Percentiles rank a stretch among this genome's conserved stretches.
These are phyloP conservation scores for Malus fusca DNA, from an alignment of 306 rosid genomes.

Conservation along the genomic window DNA sequence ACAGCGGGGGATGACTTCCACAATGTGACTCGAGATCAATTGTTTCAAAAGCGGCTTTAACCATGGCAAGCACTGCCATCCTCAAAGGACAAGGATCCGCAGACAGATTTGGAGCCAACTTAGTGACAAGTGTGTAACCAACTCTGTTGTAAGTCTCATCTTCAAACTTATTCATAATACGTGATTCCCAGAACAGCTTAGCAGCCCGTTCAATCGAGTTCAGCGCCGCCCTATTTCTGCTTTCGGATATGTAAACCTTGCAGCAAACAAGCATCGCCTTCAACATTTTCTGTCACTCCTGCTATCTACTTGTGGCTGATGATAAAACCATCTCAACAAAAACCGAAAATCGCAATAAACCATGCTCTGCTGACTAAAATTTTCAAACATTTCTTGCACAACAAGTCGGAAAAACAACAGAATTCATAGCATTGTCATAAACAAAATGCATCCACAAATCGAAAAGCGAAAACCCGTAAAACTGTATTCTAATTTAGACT, in stretches of 20 bases:
- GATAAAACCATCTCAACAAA: not conserved
- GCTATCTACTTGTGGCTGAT: not conserved
- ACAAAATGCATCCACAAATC: not conserved
- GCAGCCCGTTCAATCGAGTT: constrained; percentile 66
- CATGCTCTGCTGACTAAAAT: too few relatives aligned
- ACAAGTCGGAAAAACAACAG: not conserved
- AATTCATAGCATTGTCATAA: not conserved
- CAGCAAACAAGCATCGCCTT: constrained; percentile 69
- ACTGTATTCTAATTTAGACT: not conserved
- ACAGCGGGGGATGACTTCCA: constrained; percentile 89
- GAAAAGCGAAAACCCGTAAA: not conserved
- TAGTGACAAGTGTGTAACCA: constrained; percentile 74
- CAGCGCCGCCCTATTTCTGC: constrained; percentile 63
- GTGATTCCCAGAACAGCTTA: constrained; percentile 49
- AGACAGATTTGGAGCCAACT: constrained; percentile 29
- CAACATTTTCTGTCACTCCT: constrained; percentile 34
- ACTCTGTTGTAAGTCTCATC: constrained; percentile 81
- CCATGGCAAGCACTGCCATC: constrained; percentile 67
- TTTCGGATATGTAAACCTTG: constrained; percentile 89
- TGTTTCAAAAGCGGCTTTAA: constrained; percentile 60
- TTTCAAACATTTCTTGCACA: not conserved
- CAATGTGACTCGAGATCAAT: constrained; percentile 53
- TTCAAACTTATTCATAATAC: constrained; percentile 66
- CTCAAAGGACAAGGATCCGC: constrained; percentile 36
- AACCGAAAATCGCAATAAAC: not conserved